Percentiles rank a stretch among this genome's conserved stretches.
Evolutionary conservation across 495 filamentous ascomycete species (phyloP).

Genomic region (Cudoniella acicularis): DNA sequence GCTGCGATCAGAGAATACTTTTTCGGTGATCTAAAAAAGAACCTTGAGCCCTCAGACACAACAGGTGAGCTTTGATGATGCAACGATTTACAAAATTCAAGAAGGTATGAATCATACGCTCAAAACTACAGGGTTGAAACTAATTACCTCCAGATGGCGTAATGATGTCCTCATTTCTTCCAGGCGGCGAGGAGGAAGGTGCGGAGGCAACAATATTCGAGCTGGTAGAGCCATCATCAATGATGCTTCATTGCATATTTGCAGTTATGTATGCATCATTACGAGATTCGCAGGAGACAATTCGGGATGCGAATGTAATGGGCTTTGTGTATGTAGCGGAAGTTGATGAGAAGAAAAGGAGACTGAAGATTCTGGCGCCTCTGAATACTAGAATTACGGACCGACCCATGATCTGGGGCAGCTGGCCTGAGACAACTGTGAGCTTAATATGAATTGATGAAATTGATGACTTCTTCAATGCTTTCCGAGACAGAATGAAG

Average conservation of each 20-base stretch:
- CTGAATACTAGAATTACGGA: conserved; percentile 67
- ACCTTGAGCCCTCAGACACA: conserved; percentile 84
- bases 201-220: conserved; percentile 43
- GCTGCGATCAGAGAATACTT: conserved; percentile 87
- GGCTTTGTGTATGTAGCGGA: conserved; percentile 90
- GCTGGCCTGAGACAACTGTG: conserved; percentile 45
- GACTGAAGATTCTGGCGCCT: conserved; percentile 76
- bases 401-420: conserved; percentile 66
- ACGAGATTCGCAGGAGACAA: conserved; percentile 61
- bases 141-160: conserved; percentile 26
- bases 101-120: conserved; percentile 39
- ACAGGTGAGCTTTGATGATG: conserved; percentile 66
- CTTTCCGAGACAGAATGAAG: too few relatives aligned
- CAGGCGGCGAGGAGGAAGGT: conserved; percentile 35
- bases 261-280: conserved; percentile 72
- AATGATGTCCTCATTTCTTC: conserved; percentile 21
- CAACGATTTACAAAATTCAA: conserved; percentile 64
- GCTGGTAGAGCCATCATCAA: conserved; percentile 50
- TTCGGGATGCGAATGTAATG: conserved; percentile 82
- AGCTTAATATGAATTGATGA: conserved; percentile 26
- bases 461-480: conserved; percentile 7
- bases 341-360: conserved; percentile 80
- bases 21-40: conserved; percentile 72
- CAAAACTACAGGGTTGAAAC: background rate
- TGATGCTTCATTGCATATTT: conserved; percentile 66